Base-by-base conservation (phyloP, 2,329 filamentous ascomycete genomes). In the Pseudohalonectria lignicola region DNA sequence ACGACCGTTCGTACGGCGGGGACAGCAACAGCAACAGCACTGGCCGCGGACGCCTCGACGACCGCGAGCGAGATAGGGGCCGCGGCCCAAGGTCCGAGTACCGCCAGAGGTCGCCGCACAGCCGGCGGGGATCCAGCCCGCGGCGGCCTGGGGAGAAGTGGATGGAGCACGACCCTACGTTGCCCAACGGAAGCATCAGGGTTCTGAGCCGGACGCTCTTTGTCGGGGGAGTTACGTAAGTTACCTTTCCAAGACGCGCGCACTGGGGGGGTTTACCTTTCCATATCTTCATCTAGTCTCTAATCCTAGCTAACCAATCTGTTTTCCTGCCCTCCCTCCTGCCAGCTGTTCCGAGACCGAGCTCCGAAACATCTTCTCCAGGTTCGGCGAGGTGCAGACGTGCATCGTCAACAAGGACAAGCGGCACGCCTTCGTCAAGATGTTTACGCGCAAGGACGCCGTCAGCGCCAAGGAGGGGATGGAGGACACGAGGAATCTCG, bases 361-460 rank as follows among this genome's bases (percentile, higher is more conserved):
- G 56, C 71, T 98, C 38, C 79, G 87, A 38, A 66, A 65, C 36
- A 78, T 94, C 32, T 98, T 98, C 59, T 70, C 67, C 52, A 78
- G 78, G 33, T 94, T 80, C 54, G 92, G 92, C 42, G 69, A 79
- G 38, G 92, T 98, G 4, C 92, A 98, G 60, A 95, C 90, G 2
- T 96, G 90, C 61, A 98, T 98, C 47, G 88, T 95, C 48, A 96
- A 98, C 64, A 83, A 86, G 53, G 92, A 98, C 54, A 98, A 96
- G 64, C 84, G 92, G 15, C 92, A 98, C 60, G 92, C 92, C 5
- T 98, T 98, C 57, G 90, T 98, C 53, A 98, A 98, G 64, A 98
- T 98, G 92, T 75, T 92, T 48, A 92, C 77, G 45, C 86, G 93
- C 28, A 72, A 77, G 44, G 86, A 94, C 59, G 90, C 92, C 12